Evolutionary conservation across 2,329 filamentous ascomycete species (phyloP), one percentile per base, ranked within the genome.

Genomic region (Penicillium sp.): DNA sequence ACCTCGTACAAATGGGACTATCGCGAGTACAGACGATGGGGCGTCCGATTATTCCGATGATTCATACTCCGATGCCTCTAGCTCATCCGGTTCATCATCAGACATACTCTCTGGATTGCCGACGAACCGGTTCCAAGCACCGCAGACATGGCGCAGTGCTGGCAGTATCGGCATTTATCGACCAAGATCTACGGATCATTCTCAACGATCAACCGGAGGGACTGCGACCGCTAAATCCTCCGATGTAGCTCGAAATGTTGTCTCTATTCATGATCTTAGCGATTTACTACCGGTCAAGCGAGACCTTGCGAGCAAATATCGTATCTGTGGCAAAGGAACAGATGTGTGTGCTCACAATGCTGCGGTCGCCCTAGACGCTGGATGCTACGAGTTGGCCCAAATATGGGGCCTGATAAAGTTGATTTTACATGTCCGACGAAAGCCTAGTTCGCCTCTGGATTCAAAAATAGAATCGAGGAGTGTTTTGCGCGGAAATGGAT

Each of bases 301-400:
- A 52, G 80, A 85, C 48, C 81, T 97, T 55, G 94, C 91, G 2
- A 78, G 84, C 51, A 84, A 89, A 59, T 99, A 97, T 71, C 82
- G 82, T 20, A 88, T 97, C 12, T 92, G 94, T 68, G 91, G 91
- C 3, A 85, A 91, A 54, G 88, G 89, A 1, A 83, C 85, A n/a
- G 83, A 88, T 30, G 85, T 96, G 3, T 97, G 93, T 70, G 79
- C 83, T 37, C 88, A 95, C 63, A 99, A 99, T 69, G 90, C 91
- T 7, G 74, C 75, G 1, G 85, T 95, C 39, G 92, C 93, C 7
- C 80, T 85, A 59, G 86, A 84, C 56, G 81, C 88, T 60, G 89
- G 87, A 4, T 82, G 84, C 56, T 70, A 78, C 12, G 90, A 96
- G 57, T 73, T 95, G 24, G 87, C 88, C 21, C 84, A 91, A 60